Evolutionary conservation across 306 rosid species (phyloP).

Genomic region (Lathyrus aphaca): DNA sequence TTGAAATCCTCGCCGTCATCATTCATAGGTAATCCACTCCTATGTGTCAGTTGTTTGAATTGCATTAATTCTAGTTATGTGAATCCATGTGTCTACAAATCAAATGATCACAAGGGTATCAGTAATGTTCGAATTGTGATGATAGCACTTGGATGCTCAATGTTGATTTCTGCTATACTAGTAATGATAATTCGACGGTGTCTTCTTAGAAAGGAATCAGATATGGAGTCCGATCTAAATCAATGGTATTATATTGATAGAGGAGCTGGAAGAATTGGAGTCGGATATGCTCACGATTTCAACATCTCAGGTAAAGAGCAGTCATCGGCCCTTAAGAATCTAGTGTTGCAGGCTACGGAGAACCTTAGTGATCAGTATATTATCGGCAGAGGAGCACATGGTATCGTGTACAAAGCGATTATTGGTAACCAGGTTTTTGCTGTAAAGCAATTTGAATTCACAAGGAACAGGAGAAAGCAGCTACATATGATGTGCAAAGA

Average conservation of each 20-base stretch:
- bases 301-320: constrained; percentile 40
- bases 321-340: constrained; percentile 42
- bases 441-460: constrained; percentile 62
- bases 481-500: constrained; percentile 62
- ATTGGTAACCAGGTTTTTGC: constrained; percentile 53
- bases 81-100: constrained; percentile 45
- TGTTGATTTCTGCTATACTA: constrained; percentile 40
- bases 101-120: constrained; percentile 45
- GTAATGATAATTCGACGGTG: constrained; percentile 14
- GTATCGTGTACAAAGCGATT: constrained; percentile 70
- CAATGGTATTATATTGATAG: not conserved
- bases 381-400: constrained; percentile 85
- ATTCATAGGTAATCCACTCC: no score
- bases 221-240: not conserved
- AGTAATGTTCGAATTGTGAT: constrained; percentile 51
- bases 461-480: constrained; percentile 42
- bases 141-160: constrained; percentile 59
- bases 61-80: constrained; percentile 45
- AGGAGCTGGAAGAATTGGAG: constrained; percentile 27
- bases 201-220: not conserved
- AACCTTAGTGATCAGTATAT: constrained; percentile 57
- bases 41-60: constrained; percentile 45
- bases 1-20: no score
- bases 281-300: constrained; percentile 30
- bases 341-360: constrained; percentile 63